Base-by-base conservation (phyloP, 306 rosid species). In the Sophora flavescens region DNA sequence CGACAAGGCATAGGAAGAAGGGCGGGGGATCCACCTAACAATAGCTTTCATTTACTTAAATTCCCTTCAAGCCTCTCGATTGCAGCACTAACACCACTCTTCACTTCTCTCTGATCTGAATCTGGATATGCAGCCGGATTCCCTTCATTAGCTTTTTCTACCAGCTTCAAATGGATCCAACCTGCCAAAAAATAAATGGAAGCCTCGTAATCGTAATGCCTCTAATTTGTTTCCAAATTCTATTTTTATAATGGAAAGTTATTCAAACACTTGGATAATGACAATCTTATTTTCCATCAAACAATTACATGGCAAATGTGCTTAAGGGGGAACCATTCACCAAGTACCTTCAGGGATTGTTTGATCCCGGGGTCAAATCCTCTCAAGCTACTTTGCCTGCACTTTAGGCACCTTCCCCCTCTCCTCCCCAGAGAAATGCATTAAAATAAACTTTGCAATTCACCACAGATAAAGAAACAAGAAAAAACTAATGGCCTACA, bases 161-260 rank as follows among this genome's bases (percentile, higher is more conserved):
- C 88, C 69, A 95, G 88, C 88, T 95, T 95, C 86, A 95, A 77
- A 53, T 95, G 97, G 63, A 86, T 62, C 97, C 97, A 92, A 81
- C 99, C 97, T 95, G 86, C 80, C 85, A 84, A 76, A 61, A 54
- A 72, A 73, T 48, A 22, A 39, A 59, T 10, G 51, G 65, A 75
- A 80, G 33, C 67, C 75, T 26, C 28, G 22, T 16, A 50, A 39
- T 17, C 62, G 70, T 42, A 30, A 84, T 28, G 45, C 63, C 62
- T 16, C 54, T 6, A 42, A 47, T 12, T 2, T 41, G 0, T 9
- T 30, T 38, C 44, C 58, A 47, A 26, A 8, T 30, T 50, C 74
- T 68, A n/a, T 12, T 50, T 45, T 47, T 28, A 26, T 68, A 39
- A 26, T 30, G 39, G 64, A 10, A 73, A 62, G 45, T 56, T 39